phyloP scores from a whole-genome alignment of 179 eudicot genomes.

The Sideroxylon spinosum region DNA sequence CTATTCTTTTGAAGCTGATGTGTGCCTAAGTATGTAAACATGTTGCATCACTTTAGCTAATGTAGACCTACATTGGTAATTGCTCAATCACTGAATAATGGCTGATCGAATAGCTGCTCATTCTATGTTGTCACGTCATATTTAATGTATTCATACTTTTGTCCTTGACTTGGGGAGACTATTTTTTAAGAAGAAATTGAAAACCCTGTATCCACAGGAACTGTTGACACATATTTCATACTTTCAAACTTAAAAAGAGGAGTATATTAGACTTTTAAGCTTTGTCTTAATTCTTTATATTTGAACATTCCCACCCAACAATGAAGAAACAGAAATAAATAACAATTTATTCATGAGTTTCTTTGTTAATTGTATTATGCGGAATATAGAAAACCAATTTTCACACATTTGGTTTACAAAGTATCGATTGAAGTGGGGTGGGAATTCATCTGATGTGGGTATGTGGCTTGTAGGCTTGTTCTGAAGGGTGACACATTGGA shows the following conservation, averaged over 20 bases:
- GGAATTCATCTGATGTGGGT: slow-evolving; percentile 11
- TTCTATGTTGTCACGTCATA: not conserved
- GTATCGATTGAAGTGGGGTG: not conserved
- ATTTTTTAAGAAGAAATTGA: no score
- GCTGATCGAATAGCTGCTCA: not conserved
- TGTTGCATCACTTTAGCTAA: not conserved
- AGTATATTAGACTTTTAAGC: no score
- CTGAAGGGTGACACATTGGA: slow-evolving; percentile 78
- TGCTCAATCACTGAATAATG: not conserved
- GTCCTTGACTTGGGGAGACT: not conserved
- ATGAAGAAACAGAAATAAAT: not conserved
- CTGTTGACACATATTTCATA: not conserved
- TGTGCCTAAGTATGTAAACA: not conserved
- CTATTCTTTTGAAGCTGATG: slow-evolving; percentile 3
- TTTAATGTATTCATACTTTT: not conserved
- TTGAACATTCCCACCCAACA: not conserved
- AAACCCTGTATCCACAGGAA: not conserved
- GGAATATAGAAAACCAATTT: not conserved
- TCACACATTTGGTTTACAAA: not conserved
- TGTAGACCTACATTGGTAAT: not conserved
- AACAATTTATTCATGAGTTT: not conserved
- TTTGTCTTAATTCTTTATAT: not conserved
- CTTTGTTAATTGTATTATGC: not conserved
- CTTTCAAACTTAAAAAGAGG: not conserved
- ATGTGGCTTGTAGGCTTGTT: slow-evolving; percentile 61